A percentile compares a stretch with the other conserved stretches of the same genome.
These are phyloP conservation scores for Hypsizygus ulmarius DNA, from an alignment of 1,284 basidiomycete genomes.

Conservation along the genomic window DNA sequence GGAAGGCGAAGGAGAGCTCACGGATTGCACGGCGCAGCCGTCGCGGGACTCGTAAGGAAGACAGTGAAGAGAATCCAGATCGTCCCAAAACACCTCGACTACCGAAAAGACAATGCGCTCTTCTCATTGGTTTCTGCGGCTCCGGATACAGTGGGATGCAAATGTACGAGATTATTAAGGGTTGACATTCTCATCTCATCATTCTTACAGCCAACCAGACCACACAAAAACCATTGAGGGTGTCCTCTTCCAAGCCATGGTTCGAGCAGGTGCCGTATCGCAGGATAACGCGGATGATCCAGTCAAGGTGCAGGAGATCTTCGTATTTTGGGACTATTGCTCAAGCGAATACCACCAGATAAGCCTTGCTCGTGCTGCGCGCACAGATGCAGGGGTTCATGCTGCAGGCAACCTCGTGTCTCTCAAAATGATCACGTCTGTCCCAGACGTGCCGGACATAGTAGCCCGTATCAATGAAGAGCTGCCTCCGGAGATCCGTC, in stretches of 20 bases:
- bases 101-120: conserved; percentile 71
- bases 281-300: conserved; percentile 92
- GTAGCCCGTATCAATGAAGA: conserved; percentile 81
- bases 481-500: conserved; percentile 86
- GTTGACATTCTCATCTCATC: conserved; percentile 8
- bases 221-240: conserved; percentile 85
- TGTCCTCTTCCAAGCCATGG: conserved; percentile 84
- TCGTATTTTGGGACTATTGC: no score
- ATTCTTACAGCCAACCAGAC: conserved; percentile 49
- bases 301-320: conserved; percentile 81
- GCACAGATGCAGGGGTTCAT: conserved; percentile 97
- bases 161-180: conserved; percentile 59
- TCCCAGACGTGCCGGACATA: conserved; percentile 72
- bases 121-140: conserved; percentile 79
- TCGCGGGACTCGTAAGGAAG: conserved; percentile 31
- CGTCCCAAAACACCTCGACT: conserved; percentile 46
- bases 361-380: conserved; percentile 82
- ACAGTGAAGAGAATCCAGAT: conserved; percentile 18
- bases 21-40: conserved; percentile 26
- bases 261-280: conserved; percentile 88
- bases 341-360: no score
- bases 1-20: conserved; percentile 26
- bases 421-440: conserved; percentile 81
- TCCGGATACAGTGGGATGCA: conserved; percentile 93
- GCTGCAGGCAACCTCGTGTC: conserved; percentile 94